These are phyloP conservation scores for Kwoniella pini DNA, from an alignment of 768 basidiomycete genomes.

Conservation along the genomic window DNA sequence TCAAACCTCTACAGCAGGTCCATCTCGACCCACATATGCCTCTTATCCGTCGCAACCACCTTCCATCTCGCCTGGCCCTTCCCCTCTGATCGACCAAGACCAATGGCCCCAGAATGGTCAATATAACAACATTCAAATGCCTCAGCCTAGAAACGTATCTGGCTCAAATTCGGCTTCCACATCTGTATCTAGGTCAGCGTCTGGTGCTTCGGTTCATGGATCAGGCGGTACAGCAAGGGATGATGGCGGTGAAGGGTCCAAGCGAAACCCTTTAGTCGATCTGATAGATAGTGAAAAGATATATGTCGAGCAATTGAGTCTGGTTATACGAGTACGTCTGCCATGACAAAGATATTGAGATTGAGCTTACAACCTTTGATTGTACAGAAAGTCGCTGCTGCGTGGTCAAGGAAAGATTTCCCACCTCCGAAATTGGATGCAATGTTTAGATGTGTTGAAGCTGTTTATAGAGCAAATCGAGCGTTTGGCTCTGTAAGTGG, in stretches of 20 bases:
- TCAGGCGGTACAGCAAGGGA: neutral
- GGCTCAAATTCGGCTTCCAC: neutral
- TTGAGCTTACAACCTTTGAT: neutral
- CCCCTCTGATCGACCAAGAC: conserved; percentile 16
- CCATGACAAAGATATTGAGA: neutral
- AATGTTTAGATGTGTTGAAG: conserved; percentile 93
- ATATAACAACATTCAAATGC: conserved; percentile 12
- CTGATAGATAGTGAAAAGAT: conserved; percentile 89
- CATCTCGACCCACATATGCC: conserved; percentile 15
- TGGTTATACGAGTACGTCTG: conserved; percentile 73
- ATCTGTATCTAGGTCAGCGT: conserved; percentile 13
- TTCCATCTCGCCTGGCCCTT: conserved; percentile 14
- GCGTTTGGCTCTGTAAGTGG: conserved; percentile 68
- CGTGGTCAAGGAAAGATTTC: conserved; percentile 93
- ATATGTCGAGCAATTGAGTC: conserved; percentile 87
- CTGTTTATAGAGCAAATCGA: conserved; percentile 88
- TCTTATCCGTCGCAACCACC: neutral
- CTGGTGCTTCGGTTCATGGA: conserved; percentile 5
- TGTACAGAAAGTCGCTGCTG: conserved; percentile 86
- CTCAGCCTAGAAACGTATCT: conserved; percentile 15
- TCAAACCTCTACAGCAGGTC: conserved; percentile 25
- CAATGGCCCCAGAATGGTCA: conserved; percentile 11
- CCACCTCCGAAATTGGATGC: conserved; percentile 86
- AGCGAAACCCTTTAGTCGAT: conserved; percentile 76
- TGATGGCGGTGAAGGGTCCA: conserved; percentile 23